These are phyloP conservation scores for Spongospora subterranea DNA, from an alignment of 208 protist species.

Conservation along the genomic window DNA sequence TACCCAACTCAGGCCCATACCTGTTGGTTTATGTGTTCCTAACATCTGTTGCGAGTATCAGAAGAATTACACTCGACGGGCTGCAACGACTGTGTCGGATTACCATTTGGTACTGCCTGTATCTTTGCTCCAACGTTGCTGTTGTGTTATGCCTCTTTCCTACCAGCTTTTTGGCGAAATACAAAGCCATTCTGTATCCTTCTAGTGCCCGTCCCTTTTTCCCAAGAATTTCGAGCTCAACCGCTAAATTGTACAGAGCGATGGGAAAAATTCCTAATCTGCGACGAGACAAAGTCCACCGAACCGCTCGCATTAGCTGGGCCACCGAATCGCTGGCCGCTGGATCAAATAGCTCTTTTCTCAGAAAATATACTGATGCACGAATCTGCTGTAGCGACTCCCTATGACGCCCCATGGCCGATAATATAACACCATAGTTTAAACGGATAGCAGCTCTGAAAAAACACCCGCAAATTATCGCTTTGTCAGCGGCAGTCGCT, in stretches of 20 bases:
- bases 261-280: conserved; percentile 16
- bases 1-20: neutral
- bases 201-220: neutral
- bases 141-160: conserved; percentile 23
- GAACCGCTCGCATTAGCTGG: neutral
- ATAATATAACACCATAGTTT: conserved; percentile 42
- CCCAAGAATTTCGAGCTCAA: conserved; percentile 34
- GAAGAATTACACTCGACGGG: neutral
- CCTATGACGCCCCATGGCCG: neutral
- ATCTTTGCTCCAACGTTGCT: neutral
- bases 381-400: conserved; percentile 18
- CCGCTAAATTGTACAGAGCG: conserved; percentile 23
- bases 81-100: neutral
- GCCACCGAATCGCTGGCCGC: neutral
- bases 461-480: neutral
- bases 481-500: neutral
- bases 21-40: neutral
- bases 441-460: conserved; percentile 10
- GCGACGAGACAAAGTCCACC: neutral
- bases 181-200: conserved; percentile 15
- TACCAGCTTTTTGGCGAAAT: neutral
- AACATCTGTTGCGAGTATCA: neutral
- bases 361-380: neutral
- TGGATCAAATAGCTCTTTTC: conserved; percentile 4
- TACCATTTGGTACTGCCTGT: neutral